phyloP scores from a whole-genome alignment of 352 stramenopile genomes.

The Phytophthora melonis region DNA sequence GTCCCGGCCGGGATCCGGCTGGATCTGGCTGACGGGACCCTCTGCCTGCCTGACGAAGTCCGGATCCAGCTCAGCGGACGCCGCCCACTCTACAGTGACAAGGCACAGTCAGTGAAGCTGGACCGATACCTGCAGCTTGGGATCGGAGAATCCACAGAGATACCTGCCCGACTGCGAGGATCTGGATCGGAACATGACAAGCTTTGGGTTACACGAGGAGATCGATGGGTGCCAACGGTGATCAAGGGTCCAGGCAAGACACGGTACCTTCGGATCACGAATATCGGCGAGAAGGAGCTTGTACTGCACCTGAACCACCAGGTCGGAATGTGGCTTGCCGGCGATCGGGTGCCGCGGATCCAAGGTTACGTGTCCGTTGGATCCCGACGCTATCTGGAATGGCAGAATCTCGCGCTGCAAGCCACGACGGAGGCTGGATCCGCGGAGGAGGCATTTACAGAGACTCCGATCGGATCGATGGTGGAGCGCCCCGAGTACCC shows the following conservation, averaged over 20 bases:
- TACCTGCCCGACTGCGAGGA: not conserved
- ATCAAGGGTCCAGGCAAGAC: not conserved
- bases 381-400: constrained; percentile 5
- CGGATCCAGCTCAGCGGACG: constrained; percentile 12
- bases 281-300: not conserved
- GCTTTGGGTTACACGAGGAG: constrained; percentile 11
- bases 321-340: constrained; percentile 11
- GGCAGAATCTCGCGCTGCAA: constrained; percentile 15
- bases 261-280: constrained; percentile 13
- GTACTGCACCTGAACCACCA: not conserved
- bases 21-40: not conserved
- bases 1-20: constrained; percentile 18
- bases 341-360: constrained; percentile 6
- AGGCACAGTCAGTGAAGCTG: not conserved
- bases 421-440: not conserved
- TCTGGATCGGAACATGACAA: constrained; percentile 3
- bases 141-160: not conserved
- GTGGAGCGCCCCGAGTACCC: not conserved
- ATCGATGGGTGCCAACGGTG: constrained; percentile 13
- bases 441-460: not conserved
- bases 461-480: not conserved
- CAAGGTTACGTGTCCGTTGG: constrained; percentile 12
- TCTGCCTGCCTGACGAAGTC: constrained; percentile 8
- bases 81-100: not conserved
- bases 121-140: not conserved